Evolutionary conservation across 148 eudicot genomes (phyloP), one percentile per base, ranked within the genome.

Genomic region (Chenopodium album): DNA sequence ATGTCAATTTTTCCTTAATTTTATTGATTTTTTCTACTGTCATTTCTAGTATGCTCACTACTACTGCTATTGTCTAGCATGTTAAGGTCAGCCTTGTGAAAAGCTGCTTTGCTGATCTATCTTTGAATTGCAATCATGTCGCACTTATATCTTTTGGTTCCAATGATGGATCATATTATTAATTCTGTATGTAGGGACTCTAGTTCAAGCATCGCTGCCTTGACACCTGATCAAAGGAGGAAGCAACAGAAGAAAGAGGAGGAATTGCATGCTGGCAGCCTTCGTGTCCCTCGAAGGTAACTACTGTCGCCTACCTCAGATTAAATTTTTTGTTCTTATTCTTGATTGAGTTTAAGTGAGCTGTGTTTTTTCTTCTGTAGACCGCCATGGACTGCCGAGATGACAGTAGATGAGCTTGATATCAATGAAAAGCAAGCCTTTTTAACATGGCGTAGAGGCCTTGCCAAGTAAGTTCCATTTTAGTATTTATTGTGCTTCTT

Each of bases 251-350:
- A 90, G 89, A 80, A 80, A 86, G 98, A 96, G 88, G 98, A 96
- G 85, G 92, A 88, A 17, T 79, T 91, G 82, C 95, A 96, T 79
- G 94, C 97, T 52, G 91, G 91, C 86, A 94, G 97, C 79, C 97
- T 96, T 69, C 91, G 94, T 71, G 94, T 96, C 83, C 99, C 99
- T 81, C 94, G 98, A 81, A 94, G 99, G 98, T 77, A 83, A 88
- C 80, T 50, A 29, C 80, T 73, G 83, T 37, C 32, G 28, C 64
- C 73, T 78, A 67, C 9, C 28, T 78, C 14, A 59, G 44, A 68
- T 22, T 44, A 54, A 41, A 4, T 34, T 50, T 26, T 29, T 29
- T 29, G 17, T 28, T 19, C 37, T 69, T 14, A 52, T 67, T 71
- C 34, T 1, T 29, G 2, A 17, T 75, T 59, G 69, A 73, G 64